Base-by-base conservation (phyloP, 2,329 filamentous ascomycete genomes). In the Akanthomyces lecanii region DNA sequence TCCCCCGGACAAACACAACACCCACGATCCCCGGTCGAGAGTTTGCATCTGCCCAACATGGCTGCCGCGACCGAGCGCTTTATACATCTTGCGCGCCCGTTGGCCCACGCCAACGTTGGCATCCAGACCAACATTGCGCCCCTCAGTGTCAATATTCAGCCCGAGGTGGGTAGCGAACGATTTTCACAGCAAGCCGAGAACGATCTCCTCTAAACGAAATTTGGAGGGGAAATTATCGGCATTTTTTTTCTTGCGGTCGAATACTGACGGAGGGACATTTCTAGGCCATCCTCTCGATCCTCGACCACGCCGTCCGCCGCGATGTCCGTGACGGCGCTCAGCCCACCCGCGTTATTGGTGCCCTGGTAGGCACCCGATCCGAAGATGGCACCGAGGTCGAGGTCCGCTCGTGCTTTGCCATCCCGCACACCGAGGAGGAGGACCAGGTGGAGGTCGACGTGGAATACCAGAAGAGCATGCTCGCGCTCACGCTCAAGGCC, bases 391-490 rank as follows among this genome's bases (percentile, higher is more conserved):
- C 90, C 74, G 94, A 98, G 78, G 91, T 96, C 73, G 92, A 96
- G 79, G 95, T 99, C 73, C 89, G 92, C 74, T 96, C 92, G 74
- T 94, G 92, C 81, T 99, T 99, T 77, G 95, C 95, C 69, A 96
- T 99, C 73, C 93, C 94, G 69, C 95, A 99, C 82, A 98, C 94
- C 70, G 95, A 99, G 81, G 97, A 94, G 70, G 90, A 93, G 76
- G 95, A 99, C 79, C 95, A 99, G 79, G 95, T 99, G 72, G 95
- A 99, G 79, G 95, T 99, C 67, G 95, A 99, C 76, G 96, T 99
- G 85, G 95, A 99, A 79, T 99, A 98, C 80, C 95, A 99, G 81
- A 98, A 98, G 86, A 93, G 94, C 78, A 99, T 99, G 95, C 88
- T 98, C 64, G 89, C 91, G 65, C 83, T 99, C 71, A 94, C 97